Evolutionary conservation across 164 flowering plant species (phyloP), one percentile per base, ranked within the genome.

Genomic region (Umbellularia californica): DNA sequence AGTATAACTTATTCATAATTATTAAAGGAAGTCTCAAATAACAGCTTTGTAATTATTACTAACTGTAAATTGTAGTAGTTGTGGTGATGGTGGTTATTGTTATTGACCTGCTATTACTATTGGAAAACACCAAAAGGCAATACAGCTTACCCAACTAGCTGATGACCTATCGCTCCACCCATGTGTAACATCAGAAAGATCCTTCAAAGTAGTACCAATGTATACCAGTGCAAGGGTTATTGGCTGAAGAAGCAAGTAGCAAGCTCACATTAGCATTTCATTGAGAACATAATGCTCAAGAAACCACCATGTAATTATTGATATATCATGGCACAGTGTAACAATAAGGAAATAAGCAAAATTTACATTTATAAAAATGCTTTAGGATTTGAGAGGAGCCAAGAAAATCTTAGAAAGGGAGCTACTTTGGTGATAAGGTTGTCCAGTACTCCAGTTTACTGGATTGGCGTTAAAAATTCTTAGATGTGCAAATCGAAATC

Each of bases 121-220:
- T 55, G n/a, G 60, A 68, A 28, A 27, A 19, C 27, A 22, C 13
- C 50, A 19, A 62, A 55, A 70, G 5, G 47, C 47, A 41, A 41
- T 27, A 72, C 51, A 66, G 28, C 89, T 87, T 87, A 95, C 99
- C 97, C 88, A 88, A 66, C 91, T 90, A 72, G 95, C 70, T 55
- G 81, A 83, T 65, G 99, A 89, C 68, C 92, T 77, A 68, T 89
- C 90, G 76, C 70, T 47, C 99, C 99, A 93, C 52, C 94, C 94
- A 80, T 95, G 97, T 9, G 97, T 93, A 58, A 95, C 97, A 82
- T 93, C 99, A 77, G 99, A 93, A 81, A 95, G 89, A 83, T 95
- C 97, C 83, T 95, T 93, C 41, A 95, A 83, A 75, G 99, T 95
- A 67, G 99, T 95, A 75, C 99, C 99, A 77, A 88, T 84, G 79